Evolutionary conservation across 768 basidiomycete genomes (phyloP), one percentile per base, ranked within the genome.

Genomic region (Boletus pseudo-olivaceus): DNA sequence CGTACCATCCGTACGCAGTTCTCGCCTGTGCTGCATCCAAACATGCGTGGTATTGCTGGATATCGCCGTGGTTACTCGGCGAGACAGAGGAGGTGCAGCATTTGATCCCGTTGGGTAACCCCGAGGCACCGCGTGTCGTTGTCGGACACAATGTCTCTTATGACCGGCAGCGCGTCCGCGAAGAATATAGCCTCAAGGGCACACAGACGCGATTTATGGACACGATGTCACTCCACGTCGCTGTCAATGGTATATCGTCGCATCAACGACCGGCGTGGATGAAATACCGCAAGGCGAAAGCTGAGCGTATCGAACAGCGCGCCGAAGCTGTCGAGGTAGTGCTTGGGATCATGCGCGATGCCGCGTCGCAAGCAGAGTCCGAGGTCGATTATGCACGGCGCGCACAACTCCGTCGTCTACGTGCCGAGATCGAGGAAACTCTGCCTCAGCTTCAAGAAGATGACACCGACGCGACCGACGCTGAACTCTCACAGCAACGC

Each of bases 131-230:
- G 1, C 80, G 85, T 14, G 67, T 98, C 30, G 75, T 98, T 26
- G 85, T 98, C 30, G 96, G 97, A 3, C 97, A 99, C 71, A 97
- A 97, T 64, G 87, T 98, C 40, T 90, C 93, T 1, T 98, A 93
- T 69, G 97, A 99, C 69, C 83, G 95, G 17, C 86, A 83, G 15
- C 81, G 95, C 11, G 75, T 96, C 33, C 67, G 70, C 30, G 90
- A 96, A 57, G 97, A 99, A 69, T 98, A 98, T 67, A 73, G 73
- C 58, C 66, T 96, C 7, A 62, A 73, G 2, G 78, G 80, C 1
- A 88, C 88, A 0, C 72, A 79, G 47, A 93, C 81, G 33, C 83
- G 95, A 7, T 99, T 90, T 67, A 70, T 98, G 46, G 96, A 98
- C 68, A 99, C 96, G 0, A 92, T 99, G 84, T 84, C 93, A 1